Evolutionary conservation across 2,329 filamentous ascomycete genomes (phyloP), one percentile per base, ranked within the genome.

Genomic region (Colletotrichum horii): DNA sequence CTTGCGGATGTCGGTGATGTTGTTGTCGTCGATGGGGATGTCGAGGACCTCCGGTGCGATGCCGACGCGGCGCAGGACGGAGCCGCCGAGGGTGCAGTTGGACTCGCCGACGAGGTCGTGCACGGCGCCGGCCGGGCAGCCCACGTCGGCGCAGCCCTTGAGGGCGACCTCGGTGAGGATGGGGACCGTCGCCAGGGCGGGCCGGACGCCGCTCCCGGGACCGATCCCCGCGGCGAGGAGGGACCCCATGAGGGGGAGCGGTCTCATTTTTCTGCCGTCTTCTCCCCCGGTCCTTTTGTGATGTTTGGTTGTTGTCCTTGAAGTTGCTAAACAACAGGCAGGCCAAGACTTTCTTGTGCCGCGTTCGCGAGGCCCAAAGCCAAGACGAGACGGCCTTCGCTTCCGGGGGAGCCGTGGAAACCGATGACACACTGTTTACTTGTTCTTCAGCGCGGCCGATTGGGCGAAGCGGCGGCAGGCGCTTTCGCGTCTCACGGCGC

Each of bases 31-130:
- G 65, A 76, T 68, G 64, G 74, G 74, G 26, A 76, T 65, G 58
- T 76, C 74, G 70, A 76, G 64, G 56, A 76, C 74, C 48, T 76
- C 74, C 12, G 74, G 74, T 15, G 74, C 74, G 43, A 76, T 76
- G 64, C 74, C 74, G 64, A 76, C 58, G 48, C 74, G 74, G 70
- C 74, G 74, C 64, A 76, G 70, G 58, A 74, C 58, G 70, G 74
- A 73, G 58, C 74, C 70, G 70, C 62, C 74, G 70, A 76, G n/a
- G 34, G 74, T 74, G 58, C 74, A 76, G 70, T 76, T 76, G 19
- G 74, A 76, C 64, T 76, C 74, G 64, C 74, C 70, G 64, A 76
- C 74, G 26, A 76, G 48, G 58, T 76, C 70, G 15, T 65, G 43
- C 43, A 64, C 74, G 38, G 60, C 48, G 34, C 70, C 74, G 70